phyloP scores from a whole-genome alignment of 2,329 filamentous ascomycete species.

The Diaporthe velutina region DNA sequence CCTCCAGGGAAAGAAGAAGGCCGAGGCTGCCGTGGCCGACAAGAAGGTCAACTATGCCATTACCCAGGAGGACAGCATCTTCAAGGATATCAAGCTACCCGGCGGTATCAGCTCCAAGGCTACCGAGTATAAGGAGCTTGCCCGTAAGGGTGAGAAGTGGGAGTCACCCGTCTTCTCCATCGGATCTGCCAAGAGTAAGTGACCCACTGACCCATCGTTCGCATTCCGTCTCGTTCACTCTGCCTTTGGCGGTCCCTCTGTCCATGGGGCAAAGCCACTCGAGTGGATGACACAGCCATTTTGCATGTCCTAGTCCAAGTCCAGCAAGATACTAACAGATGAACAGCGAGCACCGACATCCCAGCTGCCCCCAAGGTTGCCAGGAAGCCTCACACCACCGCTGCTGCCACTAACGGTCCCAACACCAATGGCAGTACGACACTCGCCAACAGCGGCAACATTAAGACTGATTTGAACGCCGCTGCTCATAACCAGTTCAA shows the following conservation, averaged over 20 bases:
- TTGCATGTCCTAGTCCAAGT: neutral
- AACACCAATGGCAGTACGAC: slow-evolving; percentile 40
- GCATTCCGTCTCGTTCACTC: neutral
- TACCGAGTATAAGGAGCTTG: slow-evolving; percentile 91
- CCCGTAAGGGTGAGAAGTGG: slow-evolving; percentile 91
- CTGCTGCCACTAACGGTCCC: slow-evolving; percentile 24
- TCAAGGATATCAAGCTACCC: slow-evolving; percentile 88
- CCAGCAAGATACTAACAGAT: neutral
- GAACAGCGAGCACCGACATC: slow-evolving; percentile 72
- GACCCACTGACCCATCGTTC: too few relatives aligned
- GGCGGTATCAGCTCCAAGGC: slow-evolving; percentile 94
- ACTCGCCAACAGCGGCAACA: slow-evolving; percentile 43
- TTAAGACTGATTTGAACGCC: slow-evolving; percentile 31
- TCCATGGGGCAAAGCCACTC: neutral
- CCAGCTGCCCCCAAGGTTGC: slow-evolving; percentile 69
- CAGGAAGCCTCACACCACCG: slow-evolving; percentile 57
- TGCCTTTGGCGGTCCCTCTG: too few relatives aligned
- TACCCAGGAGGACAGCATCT: slow-evolving; percentile 88
- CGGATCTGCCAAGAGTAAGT: slow-evolving; percentile 73
- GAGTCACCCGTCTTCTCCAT: slow-evolving; percentile 94
- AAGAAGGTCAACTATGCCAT: slow-evolving; percentile 86
- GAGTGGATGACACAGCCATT: neutral
- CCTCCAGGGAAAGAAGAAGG: slow-evolving; percentile 83
- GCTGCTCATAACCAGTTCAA: slow-evolving; percentile 10
- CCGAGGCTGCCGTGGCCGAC: slow-evolving; percentile 69